Conservation (phyloP, 2,329 filamentous ascomycete species). For the Aquanectria penicillioides region DNA sequence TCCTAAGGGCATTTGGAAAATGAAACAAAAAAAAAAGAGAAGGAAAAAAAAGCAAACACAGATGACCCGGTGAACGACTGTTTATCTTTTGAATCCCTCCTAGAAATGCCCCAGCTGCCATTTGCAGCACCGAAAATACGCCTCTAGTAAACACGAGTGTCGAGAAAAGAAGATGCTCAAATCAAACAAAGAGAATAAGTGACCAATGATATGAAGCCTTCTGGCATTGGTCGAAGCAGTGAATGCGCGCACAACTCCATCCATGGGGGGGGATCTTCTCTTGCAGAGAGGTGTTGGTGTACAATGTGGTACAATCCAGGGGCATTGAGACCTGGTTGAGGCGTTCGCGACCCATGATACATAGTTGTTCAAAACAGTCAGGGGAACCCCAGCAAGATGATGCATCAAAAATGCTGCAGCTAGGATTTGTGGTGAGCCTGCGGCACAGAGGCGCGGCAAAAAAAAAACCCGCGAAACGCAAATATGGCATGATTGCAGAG, state of each 20-base stretch:
- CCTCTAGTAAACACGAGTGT: slow-evolving; percentile 21
- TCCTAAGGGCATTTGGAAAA: neutral
- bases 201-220: slow-evolving; percentile 10
- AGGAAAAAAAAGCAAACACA: slow-evolving; percentile 12
- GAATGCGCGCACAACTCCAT: slow-evolving; percentile 23
- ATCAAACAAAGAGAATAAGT: slow-evolving; percentile 9
- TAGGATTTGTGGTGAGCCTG: slow-evolving; percentile 18
- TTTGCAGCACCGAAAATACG: slow-evolving; percentile 13
- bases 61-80: slow-evolving; percentile 6
- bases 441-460: slow-evolving; percentile 10
- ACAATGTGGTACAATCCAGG: slow-evolving; percentile 20
- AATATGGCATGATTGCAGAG: slow-evolving; percentile 19
- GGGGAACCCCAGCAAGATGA: slow-evolving; percentile 3
- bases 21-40: neutral
- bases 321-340: slow-evolving; percentile 1
- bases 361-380: slow-evolving; percentile 8
- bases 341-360: slow-evolving; percentile 8
- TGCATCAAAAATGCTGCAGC: slow-evolving; percentile 6
- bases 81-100: slow-evolving; percentile 20
- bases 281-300: slow-evolving; percentile 11
- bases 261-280: slow-evolving; percentile 1
- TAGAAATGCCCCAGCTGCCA: slow-evolving; percentile 7
- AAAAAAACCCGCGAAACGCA: slow-evolving; percentile 18
- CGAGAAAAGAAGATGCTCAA: neutral
- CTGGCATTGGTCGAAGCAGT: neutral